Base-by-base conservation (phyloP, 2,329 filamentous ascomycete species). In the Purpureocillium takamizusanense region DNA sequence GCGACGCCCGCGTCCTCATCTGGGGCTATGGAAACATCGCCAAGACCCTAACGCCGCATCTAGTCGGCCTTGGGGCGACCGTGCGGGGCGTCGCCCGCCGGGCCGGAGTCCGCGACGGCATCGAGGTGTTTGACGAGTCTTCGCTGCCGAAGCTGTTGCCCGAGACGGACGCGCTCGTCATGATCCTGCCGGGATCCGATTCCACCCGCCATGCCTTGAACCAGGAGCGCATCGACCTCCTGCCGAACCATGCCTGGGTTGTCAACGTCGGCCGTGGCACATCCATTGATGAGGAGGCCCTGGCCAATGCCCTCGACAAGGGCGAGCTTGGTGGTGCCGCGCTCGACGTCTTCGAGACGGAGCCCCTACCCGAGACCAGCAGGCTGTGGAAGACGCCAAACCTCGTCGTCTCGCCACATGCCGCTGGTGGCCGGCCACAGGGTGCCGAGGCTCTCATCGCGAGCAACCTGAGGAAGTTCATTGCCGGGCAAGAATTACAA, bases 1-100 rank as follows among this genome's bases (percentile, higher is more conserved):
- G 74, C 30, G 73, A 72, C 42, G 75, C 78, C 6, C 67, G 67
- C 46, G 63, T 81, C 4, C 57, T 74, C 25, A 63, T 81, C 50
- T 81, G 78, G 78, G 78, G 78, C 10, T 81, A 76, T 50, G 78
- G 78, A 40, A 82, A 81, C 56, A 81, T 82, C 37, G 78, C 75
- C 25, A 78, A 79, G 63, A 65, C 63, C 1, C 67, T 81, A 29
- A 62, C 70, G 5, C 76, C 77, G 16, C 65, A 66, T 47, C 61
- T 81, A 4, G 58, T 62, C 7, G 63, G 61, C 1, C 65, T 78
- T 30, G 79, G 79, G 17, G 73, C 78, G 10, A 61, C 64, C 1
- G 78, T 83, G 13, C 63, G 55, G 28, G 79, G 79, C 37, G 55
- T 83, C 2, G 79, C 79, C 11, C 64, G 78, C 11, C 54, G 51